Evolutionary conservation across 2,329 filamentous ascomycete species (phyloP).

Genomic region (Cordyceps tenuipes): DNA sequence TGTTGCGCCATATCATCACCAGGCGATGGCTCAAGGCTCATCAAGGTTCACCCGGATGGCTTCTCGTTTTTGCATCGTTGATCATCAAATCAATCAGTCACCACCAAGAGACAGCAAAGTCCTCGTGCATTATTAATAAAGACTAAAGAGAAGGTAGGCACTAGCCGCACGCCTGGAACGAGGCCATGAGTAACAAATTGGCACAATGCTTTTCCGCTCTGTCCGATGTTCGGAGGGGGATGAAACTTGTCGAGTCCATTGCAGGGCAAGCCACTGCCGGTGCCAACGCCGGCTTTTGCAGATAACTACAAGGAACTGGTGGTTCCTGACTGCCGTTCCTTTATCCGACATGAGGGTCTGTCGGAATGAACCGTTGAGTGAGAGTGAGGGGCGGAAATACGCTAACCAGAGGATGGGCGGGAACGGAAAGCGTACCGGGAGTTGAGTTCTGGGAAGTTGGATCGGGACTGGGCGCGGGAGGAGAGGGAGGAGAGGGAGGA

Average conservation of each 20-base stretch:
- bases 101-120: too few species aligned
- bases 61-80: too few species aligned
- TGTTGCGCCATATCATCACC: too few species aligned
- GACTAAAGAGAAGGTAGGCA: too few species aligned
- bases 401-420: background rate
- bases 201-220: background rate
- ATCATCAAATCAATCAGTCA: too few species aligned
- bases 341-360: background rate
- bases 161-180: too few species aligned
- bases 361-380: background rate
- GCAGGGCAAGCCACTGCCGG: background rate
- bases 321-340: background rate
- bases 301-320: background rate
- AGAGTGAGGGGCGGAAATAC: slow-evolving; percentile 9
- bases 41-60: too few species aligned
- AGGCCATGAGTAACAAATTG: background rate
- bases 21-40: too few species aligned
- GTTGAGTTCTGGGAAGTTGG: background rate
- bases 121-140: too few species aligned
- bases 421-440: slow-evolving; percentile 5
- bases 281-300: background rate
- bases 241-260: background rate
- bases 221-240: slow-evolving; percentile 2
- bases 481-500: background rate
- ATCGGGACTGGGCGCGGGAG: background rate